These are phyloP conservation scores for Crataegus laevigata DNA, from an alignment of 306 rosid species.

Conservation along the genomic window DNA sequence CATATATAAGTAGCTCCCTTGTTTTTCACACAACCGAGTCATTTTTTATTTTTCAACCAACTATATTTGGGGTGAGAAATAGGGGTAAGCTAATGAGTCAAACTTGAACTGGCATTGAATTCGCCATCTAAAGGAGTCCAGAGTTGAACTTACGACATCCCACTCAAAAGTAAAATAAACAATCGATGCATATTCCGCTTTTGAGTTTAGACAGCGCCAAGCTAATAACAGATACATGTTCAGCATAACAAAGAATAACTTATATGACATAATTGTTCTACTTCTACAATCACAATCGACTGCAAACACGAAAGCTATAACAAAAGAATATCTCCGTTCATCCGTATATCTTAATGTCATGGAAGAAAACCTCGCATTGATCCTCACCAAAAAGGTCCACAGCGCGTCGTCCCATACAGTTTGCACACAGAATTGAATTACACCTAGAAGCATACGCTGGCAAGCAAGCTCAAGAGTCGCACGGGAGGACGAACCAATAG, in stretches of 20 bases:
- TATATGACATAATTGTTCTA: conserved; percentile 9
- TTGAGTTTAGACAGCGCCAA: neutral
- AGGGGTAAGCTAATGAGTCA: neutral
- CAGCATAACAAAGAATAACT: conserved; percentile 18
- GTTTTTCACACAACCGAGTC: too few relatives aligned
- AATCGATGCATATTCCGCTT: neutral
- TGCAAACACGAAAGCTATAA: conserved; percentile 24
- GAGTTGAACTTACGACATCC: fast-evolving
- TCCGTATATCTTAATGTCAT: conserved; percentile 21
- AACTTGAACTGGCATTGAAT: too few relatives aligned
- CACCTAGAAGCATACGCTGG: conserved; percentile 21
- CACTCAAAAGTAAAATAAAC: neutral
- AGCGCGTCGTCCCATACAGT: conserved; percentile 9
- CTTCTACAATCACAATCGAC: conserved; percentile 25
- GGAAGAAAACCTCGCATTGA: conserved; percentile 20
- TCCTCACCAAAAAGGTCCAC: conserved; percentile 16
- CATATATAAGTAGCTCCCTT: too few relatives aligned
- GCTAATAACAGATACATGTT: conserved; percentile 8
- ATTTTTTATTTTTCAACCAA: too few relatives aligned
- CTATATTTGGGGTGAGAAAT: too few relatives aligned
- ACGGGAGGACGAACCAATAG: neutral
- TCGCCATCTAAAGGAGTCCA: too few relatives aligned
- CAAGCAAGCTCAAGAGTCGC: conserved; percentile 14
- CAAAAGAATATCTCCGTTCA: conserved; percentile 30
- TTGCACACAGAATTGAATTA: conserved; percentile 29